Conservation (phyloP, 2,329 filamentous ascomycete genomes). For the Aspergillus unguis region DNA sequence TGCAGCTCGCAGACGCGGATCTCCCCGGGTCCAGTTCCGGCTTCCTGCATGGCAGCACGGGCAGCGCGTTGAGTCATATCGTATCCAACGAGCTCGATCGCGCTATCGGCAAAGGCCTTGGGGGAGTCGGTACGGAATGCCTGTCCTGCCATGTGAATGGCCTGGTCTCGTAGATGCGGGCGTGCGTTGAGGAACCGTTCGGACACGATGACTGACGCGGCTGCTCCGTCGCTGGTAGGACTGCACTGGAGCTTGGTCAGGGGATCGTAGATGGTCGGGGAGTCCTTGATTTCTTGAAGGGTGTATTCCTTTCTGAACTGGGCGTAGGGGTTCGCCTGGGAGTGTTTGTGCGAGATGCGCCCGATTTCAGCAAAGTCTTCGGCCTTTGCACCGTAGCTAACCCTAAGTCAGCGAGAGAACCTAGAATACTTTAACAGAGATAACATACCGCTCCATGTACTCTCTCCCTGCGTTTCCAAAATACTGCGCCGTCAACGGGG, state of each 20-base stretch:
- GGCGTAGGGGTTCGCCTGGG: slow-evolving; percentile 87
- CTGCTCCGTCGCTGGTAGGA: slow-evolving; percentile 89
- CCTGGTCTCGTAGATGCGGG: slow-evolving; percentile 75
- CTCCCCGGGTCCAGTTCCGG: slow-evolving; percentile 61
- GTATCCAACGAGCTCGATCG: slow-evolving; percentile 87
- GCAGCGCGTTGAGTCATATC: slow-evolving; percentile 75
- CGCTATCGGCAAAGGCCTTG: slow-evolving; percentile 69
- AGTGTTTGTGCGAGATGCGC: slow-evolving; percentile 89
- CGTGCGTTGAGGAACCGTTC: slow-evolving; percentile 82
- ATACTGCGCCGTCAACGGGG: slow-evolving; percentile 80
- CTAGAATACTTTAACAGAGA: neutral
- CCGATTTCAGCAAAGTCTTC: slow-evolving; percentile 95
- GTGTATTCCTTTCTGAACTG: slow-evolving; percentile 94
- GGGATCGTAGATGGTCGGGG: slow-evolving; percentile 76
- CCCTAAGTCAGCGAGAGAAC: neutral
- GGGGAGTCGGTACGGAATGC: slow-evolving; percentile 78
- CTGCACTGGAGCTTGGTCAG: slow-evolving; percentile 97
- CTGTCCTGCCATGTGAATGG: slow-evolving; percentile 84
- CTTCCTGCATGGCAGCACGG: slow-evolving; percentile 66
- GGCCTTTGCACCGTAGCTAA: slow-evolving; percentile 71
- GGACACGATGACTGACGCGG: slow-evolving; percentile 83
- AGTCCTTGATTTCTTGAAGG: slow-evolving; percentile 71
- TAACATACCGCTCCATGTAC: slow-evolving; percentile 81
- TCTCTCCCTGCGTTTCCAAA: slow-evolving; percentile 92
- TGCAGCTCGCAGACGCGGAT: slow-evolving; percentile 87